Evolutionary conservation across 208 protist species (phyloP), one percentile per base, ranked within the genome.

Genomic region (Endotrypanum monterogeii): DNA sequence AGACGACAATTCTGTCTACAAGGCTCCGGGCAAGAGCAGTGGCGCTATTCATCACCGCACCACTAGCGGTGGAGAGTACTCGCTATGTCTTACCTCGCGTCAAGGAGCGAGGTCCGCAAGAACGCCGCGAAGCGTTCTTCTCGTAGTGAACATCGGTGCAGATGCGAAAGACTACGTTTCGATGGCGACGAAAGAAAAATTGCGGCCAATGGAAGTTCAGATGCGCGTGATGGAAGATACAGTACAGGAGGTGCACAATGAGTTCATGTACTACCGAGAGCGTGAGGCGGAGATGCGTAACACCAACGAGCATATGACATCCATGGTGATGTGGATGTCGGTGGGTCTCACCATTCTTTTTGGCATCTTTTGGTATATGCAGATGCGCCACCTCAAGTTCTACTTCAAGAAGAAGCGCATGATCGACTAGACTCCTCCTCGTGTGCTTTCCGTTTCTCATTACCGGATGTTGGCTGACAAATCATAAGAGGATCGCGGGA

Each of bases 391-490:
- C 79, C 78, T 97, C 23, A 91, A 95, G 84, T 69, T 70, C 30
- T 97, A 93, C 79, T 96, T 97, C 80, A 79, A 84, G 50, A 95
- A 94, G 83, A 97, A 97, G 83, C 87, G 93, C 62, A 91, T 97
- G 80, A 97, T 97, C 77, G 93, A 97, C 71, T 97, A 87, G 62
- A n/a, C 1, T 18, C 37, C 8, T 37, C 12, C n/a, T 23, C 37
- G 39, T 9, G 8, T 1, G 37, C 58, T n/a, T 65, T 23, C 58
- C 16, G 35, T 30, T 65, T 23, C n/a, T n/a, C n/a, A 44, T 44
- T 6, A 65, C 23, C 37, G 37, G 8, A 46, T 16, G 9, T 28
- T 11, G 37, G 58, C 23, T 8, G 23, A 23, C 58, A 65, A 65
- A 46, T 18, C 23, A 20, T 1, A 23, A 46, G 58, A 28, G 7